Evolutionary conservation across 164 flowering plant species (phyloP), one percentile per base, ranked within the genome.

Genomic region (Magnolia sinica): DNA sequence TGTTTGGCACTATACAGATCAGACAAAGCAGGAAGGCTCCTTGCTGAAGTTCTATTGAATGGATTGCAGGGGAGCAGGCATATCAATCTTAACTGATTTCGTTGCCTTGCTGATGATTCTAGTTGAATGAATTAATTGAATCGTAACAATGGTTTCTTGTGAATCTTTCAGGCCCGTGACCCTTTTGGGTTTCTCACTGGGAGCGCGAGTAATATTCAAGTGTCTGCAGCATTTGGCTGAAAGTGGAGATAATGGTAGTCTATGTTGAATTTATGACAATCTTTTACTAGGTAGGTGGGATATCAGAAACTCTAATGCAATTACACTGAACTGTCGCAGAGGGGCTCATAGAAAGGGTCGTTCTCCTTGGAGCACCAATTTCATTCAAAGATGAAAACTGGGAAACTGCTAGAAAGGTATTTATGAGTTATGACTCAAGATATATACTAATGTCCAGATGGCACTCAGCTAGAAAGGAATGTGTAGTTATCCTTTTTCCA

Each of bases 341-440:
- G 79, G 95, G 87, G 72, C 72, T 96, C 74, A 91, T 96, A 23
- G 99, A 96, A 87, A 89, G 94, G 84, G 98, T 96, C 79, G 91
- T 94, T 81, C 95, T 94, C 82, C 94, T 96, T 81, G 99, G 99
- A 74, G 94, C 99, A 81, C 99, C 99, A 23, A 88, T 94, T 76
- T 81, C 97, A 67, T 87, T 91, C 14, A 86, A 82, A 70, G 91
- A 83, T 83, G 92, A 92, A 83, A 89, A 89, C 63, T 96, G 99
- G 99, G 93, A 84, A 81, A 86, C 81, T 81, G 95, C 85, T 55
- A 88, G 97, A 77, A 92, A 88, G 94, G 99, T 92, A 80, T 49
- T 67, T 63, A 18, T 11, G 27, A 24, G 18, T 18, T 24, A 24
- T 24, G 27, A 24, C 27, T 24, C 27, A 24, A 24, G 52, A 29